phyloP scores from a whole-genome alignment of 2,329 filamentous ascomycete species.

The Pestalotiopsis sp. region DNA sequence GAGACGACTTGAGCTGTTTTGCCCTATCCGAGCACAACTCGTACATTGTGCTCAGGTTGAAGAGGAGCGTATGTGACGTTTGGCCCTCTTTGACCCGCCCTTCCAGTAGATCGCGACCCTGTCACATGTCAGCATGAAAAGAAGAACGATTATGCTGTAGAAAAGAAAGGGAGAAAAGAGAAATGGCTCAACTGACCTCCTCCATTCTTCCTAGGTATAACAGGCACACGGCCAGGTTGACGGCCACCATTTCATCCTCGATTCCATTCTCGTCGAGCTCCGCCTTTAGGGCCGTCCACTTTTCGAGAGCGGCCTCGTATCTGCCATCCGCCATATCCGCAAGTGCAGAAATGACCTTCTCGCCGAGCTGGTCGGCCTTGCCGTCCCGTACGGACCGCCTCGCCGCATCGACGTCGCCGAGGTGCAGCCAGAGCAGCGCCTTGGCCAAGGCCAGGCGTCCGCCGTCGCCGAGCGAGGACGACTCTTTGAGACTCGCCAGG shows the following conservation, averaged over 20 bases:
- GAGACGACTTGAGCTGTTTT: conserved; percentile 66
- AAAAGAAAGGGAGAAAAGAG: not conserved
- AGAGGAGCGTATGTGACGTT: conserved; percentile 78
- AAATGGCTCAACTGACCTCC: conserved; percentile 51
- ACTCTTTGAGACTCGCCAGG: conserved; percentile 59
- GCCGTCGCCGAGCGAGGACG: conserved; percentile 31
- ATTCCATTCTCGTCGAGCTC: conserved; percentile 41
- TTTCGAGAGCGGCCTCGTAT: conserved; percentile 63
- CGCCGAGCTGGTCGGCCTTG: conserved; percentile 40
- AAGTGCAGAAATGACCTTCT: conserved; percentile 65
- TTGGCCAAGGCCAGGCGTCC: conserved; percentile 47
- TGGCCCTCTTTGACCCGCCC: conserved; percentile 62
- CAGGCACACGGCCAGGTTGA: conserved; percentile 83
- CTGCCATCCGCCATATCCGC: conserved; percentile 78
- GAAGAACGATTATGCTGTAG: not conserved
- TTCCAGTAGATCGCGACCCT: conserved; percentile 71
- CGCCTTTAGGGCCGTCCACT: conserved; percentile 59
- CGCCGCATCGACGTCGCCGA: conserved; percentile 77
- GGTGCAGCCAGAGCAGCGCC: conserved; percentile 73
- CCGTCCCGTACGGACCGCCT: conserved; percentile 49
- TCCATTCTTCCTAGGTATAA: conserved; percentile 79
- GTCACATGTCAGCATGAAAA: conserved; percentile 24
- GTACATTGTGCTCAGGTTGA: conserved; percentile 90
- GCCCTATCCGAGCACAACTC: conserved; percentile 85
- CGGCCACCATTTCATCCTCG: conserved; percentile 70